Conservation (phyloP, 495 filamentous ascomycete species). For the Bombardia bombarda region DNA sequence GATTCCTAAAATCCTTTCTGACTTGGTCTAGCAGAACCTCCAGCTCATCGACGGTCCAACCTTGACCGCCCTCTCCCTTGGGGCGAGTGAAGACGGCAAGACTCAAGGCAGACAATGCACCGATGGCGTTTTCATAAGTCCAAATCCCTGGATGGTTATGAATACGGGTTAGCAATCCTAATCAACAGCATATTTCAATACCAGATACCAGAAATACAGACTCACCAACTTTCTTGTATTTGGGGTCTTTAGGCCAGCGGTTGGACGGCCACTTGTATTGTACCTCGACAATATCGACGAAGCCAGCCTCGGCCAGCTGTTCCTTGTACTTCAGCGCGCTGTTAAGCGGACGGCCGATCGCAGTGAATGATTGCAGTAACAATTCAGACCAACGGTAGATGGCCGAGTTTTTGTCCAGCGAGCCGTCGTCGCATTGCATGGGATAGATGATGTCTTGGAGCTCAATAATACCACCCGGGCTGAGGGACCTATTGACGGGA, state of each 20-base stretch:
- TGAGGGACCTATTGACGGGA: background rate
- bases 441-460: background rate
- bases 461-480: background rate
- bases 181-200: background rate
- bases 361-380: background rate
- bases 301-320: conserved; percentile 4
- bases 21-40: conserved; percentile 18
- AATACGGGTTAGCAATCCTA: too few relatives aligned
- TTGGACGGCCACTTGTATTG: conserved; percentile 25
- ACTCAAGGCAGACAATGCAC: conserved; percentile 38
- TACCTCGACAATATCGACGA: conserved; percentile 1
- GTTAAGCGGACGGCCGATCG: background rate
- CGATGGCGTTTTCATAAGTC: conserved; percentile 19
- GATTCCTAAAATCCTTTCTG: conserved; percentile 16
- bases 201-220: background rate
- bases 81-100: conserved; percentile 21
- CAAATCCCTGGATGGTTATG: conserved; percentile 7
- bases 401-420: background rate
- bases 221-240: conserved; percentile 39
- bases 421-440: conserved; percentile 1
- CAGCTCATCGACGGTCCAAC: conserved; percentile 19
- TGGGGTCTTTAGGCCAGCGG: conserved; percentile 34
- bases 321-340: background rate
- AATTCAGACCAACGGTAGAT: background rate
- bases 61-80: conserved; percentile 7